phyloP scores from a whole-genome alignment of 805 yeast species.

The Starmerella geochares region DNA sequence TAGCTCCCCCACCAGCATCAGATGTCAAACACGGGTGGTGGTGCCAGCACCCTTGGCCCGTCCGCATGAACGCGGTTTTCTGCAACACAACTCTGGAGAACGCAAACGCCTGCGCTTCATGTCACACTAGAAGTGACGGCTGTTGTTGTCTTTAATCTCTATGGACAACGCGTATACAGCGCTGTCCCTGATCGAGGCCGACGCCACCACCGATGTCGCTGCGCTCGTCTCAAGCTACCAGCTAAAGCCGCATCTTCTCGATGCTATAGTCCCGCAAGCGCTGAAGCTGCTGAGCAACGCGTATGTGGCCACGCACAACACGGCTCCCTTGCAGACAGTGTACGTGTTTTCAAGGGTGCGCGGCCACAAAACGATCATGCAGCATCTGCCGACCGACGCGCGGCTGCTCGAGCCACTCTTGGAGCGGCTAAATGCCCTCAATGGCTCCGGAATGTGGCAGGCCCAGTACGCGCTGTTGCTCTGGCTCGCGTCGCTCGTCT shows the following conservation, averaged over 20 bases:
- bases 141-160: not conserved
- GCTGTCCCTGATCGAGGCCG: not conserved
- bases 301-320: not conserved
- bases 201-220: not conserved
- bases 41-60: no score
- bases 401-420: slow-evolving; percentile 38
- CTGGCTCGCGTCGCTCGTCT: slow-evolving; percentile 61
- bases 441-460: slow-evolving; percentile 35
- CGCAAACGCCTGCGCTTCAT: no score
- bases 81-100: no score
- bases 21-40: no score
- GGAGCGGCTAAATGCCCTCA: slow-evolving; percentile 21
- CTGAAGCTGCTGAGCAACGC: slow-evolving; percentile 5
- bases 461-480: slow-evolving; percentile 43
- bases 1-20: no score
- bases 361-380: slow-evolving; percentile 51
- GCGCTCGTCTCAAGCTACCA: not conserved
- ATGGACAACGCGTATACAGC: slow-evolving; percentile 3
- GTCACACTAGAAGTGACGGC: not conserved
- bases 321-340: slow-evolving; percentile 7
- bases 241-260: slow-evolving; percentile 17
- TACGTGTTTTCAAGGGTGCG: slow-evolving; percentile 58
- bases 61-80: no score
- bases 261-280: slow-evolving; percentile 10
- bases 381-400: slow-evolving; percentile 52